phyloP scores from a whole-genome alignment of 2,329 filamentous ascomycete genomes.

The Talaromyces sp. region DNA sequence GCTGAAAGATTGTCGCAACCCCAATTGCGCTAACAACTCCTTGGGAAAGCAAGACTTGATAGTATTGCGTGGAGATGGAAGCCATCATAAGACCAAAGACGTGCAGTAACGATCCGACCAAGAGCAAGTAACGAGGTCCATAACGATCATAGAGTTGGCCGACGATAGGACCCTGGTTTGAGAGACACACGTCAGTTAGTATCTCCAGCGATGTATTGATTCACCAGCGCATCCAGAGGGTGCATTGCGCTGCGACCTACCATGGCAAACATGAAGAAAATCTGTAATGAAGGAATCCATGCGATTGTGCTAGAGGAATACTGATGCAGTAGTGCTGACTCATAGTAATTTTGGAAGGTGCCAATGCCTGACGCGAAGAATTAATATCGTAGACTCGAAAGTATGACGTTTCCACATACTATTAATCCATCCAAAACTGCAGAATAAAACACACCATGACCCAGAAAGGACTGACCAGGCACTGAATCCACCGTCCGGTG shows the following conservation, averaged over 20 bases:
- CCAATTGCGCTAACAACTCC: slow-evolving; percentile 51
- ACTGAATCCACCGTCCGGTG: slow-evolving; percentile 1
- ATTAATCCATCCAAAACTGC: slow-evolving; percentile 45
- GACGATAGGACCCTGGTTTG: slow-evolving; percentile 28
- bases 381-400: background rate
- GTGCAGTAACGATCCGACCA: slow-evolving; percentile 50
- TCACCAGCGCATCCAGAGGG: no score
- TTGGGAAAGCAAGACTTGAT: slow-evolving; percentile 54
- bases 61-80: slow-evolving; percentile 50
- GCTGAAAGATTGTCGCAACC: slow-evolving; percentile 39
- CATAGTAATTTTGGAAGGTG: slow-evolving; percentile 56
- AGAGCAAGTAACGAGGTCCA: slow-evolving; percentile 52
- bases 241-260: background rate
- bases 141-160: slow-evolving; percentile 59
- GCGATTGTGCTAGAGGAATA: slow-evolving; percentile 51
- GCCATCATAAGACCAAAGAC: slow-evolving; percentile 58
- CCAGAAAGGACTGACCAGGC: slow-evolving; percentile 1
- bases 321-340: slow-evolving; percentile 41
- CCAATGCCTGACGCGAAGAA: slow-evolving; percentile 36
- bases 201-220: background rate
- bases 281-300: slow-evolving; percentile 56
- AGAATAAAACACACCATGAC: slow-evolving; percentile 22
- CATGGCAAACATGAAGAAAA: slow-evolving; percentile 51
- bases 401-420: slow-evolving; percentile 26
- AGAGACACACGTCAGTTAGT: background rate